A percentile compares a stretch with the other conserved stretches of the same genome.
Conservation (phyloP, 768 basidiomycete genomes). For the Symmetrospora coprosmae region DNA sequence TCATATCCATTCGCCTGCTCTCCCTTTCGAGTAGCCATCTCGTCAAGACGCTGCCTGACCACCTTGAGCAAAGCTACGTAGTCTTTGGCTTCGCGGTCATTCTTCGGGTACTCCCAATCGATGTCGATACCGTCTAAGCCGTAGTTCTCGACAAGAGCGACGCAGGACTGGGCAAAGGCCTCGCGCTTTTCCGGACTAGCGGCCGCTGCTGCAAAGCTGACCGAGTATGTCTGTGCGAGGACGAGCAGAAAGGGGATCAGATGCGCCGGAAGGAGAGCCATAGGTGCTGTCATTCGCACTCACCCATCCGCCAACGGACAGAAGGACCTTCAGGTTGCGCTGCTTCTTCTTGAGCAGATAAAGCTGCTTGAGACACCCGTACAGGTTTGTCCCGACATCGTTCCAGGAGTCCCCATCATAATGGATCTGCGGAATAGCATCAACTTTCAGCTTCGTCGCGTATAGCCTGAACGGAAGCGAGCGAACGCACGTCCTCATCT, state of each 20-base stretch:
- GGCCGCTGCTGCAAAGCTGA: constrained; percentile 71
- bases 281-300: too few relatives aligned
- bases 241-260: constrained; percentile 5
- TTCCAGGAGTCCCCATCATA: constrained; percentile 93
- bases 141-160: constrained; percentile 70
- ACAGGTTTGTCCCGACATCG: constrained; percentile 74
- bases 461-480: background rate
- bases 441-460: background rate
- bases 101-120: constrained; percentile 63
- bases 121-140: constrained; percentile 84
- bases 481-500: constrained; percentile 51
- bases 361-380: constrained; percentile 41
- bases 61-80: constrained; percentile 71
- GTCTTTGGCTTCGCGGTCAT: constrained; percentile 60
- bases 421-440: constrained; percentile 57
- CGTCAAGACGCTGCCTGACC: constrained; percentile 59
- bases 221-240: constrained; percentile 54
- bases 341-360: constrained; percentile 78
- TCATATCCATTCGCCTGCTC: constrained; percentile 34
- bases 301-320: constrained; percentile 80
- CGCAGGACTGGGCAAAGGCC: constrained; percentile 65
- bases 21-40: constrained; percentile 54
- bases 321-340: constrained; percentile 44
- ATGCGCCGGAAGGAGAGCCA: too few relatives aligned
- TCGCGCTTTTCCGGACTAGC: constrained; percentile 49